Conservation (phyloP, 2,329 filamentous ascomycete species). For the Ceratocystis diversiconidia region DNA sequence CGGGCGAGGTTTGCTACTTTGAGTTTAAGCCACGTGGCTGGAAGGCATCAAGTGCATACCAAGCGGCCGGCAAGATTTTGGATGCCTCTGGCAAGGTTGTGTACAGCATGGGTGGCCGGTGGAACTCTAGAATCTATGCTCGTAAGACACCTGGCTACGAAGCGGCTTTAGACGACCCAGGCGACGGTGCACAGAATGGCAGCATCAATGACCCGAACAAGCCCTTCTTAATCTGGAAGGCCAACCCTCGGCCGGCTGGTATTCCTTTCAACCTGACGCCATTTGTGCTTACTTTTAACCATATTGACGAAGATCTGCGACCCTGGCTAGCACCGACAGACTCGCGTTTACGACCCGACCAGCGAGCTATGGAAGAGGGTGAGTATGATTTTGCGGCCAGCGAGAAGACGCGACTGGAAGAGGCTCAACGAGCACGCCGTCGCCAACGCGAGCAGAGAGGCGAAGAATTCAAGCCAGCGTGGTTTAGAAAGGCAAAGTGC, state of each 20-base stretch:
- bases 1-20: slow-evolving; percentile 73
- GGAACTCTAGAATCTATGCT: slow-evolving; percentile 96
- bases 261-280: slow-evolving; percentile 97
- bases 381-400: slow-evolving; percentile 83
- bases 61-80: slow-evolving; percentile 73
- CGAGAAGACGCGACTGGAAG: slow-evolving; percentile 90
- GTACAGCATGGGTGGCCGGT: slow-evolving; percentile 82
- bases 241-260: slow-evolving; percentile 60
- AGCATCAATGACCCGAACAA: slow-evolving; percentile 52
- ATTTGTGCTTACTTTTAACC: slow-evolving; percentile 89
- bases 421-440: slow-evolving; percentile 70
- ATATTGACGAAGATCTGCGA: slow-evolving; percentile 66
- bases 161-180: slow-evolving; percentile 48
- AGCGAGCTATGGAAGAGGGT: slow-evolving; percentile 97
- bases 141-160: slow-evolving; percentile 86
- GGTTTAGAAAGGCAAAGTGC: slow-evolving; percentile 65
- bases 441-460: slow-evolving; percentile 60
- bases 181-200: slow-evolving; percentile 33
- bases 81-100: slow-evolving; percentile 66
- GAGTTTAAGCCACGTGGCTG: slow-evolving; percentile 94
- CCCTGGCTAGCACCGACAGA: slow-evolving; percentile 80
- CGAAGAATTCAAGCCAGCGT: slow-evolving; percentile 69
- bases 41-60: slow-evolving; percentile 85
- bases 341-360: slow-evolving; percentile 81
- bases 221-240: slow-evolving; percentile 88